Evolutionary conservation across 331 rosid species (phyloP), one percentile per base, ranked within the genome.

Genomic region (Malus hybrid): DNA sequence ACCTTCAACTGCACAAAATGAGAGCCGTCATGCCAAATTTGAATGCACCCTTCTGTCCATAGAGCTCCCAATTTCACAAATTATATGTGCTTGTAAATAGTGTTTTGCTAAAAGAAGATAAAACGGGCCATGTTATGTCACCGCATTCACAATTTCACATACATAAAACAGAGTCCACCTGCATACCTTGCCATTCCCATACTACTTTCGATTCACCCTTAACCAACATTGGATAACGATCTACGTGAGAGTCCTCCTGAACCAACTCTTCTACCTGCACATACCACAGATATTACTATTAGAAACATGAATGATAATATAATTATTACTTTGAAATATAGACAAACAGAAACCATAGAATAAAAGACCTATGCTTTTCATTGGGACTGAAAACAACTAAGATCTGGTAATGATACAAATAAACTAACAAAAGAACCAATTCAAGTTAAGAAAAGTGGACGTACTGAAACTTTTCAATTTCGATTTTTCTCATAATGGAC

Each of bases 141-240:
- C 24, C 26, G 6, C 30, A 55, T 55, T 28, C 6, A 39, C 46
- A 39, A 39, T 39, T 39, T 52, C 24, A 46, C 14, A 34, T 44
- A 15, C 28, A 22, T 10, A 44, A 55, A 50, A 61, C 20, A 56
- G 14, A 39, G 11, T 39, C 53, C 60, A 11, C 46, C 50, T 28
- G 66, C 60, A 14, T 78, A 84, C 88, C 90, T 84, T 86, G 90
- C 97, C 97, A 94, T 81, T 94, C 99, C 99, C 99, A 94, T 39
- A 91, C 96, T 74, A 83, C 95, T 86, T 85, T 94, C 19, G 93
- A 87, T 82, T 94, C 99, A 26, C 96, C 99, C 85, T 92, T 94
- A 75, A 94, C 93, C 81, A 90, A 71, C 85, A 84, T 91, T 8
- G 95, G 99, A 83, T 87, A 90, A 30, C 95, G 81, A 82, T 94